Evolutionary conservation across 768 basidiomycete species (phyloP).

Genomic region (Lactarius deliciosus): DNA sequence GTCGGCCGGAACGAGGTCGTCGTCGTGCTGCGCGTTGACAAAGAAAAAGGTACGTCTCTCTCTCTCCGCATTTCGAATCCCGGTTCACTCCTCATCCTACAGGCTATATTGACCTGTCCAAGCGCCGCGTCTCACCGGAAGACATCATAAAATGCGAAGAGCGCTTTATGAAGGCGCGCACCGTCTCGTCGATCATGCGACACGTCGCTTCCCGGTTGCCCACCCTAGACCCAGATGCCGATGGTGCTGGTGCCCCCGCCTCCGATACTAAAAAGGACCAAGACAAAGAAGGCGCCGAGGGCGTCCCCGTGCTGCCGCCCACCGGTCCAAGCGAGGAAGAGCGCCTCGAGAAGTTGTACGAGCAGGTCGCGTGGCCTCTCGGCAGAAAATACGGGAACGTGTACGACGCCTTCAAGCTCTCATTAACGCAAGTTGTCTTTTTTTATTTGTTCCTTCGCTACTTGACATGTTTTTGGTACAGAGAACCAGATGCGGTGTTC

Average conservation of each 20-base stretch:
- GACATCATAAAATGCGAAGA: conserved; percentile 99
- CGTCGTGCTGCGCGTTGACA: conserved; percentile 96
- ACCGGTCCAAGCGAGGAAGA: conserved; percentile 65
- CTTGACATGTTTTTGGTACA: conserved; percentile 32
- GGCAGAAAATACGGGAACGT: conserved; percentile 91
- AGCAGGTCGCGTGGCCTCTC: conserved; percentile 90
- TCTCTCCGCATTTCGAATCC: background rate
- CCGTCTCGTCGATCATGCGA: conserved; percentile 89
- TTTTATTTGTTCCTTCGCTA: background rate
- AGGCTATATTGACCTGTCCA: conserved; percentile 99
- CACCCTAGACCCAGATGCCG: conserved; percentile 37
- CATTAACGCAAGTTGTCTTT: conserved; percentile 71
- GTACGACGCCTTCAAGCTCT: conserved; percentile 96
- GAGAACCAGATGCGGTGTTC: conserved; percentile 82
- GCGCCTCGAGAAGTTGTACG: conserved; percentile 82
- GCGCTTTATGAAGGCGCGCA: conserved; percentile 96
- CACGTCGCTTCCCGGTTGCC: conserved; percentile 87
- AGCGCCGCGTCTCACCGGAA: conserved; percentile 95
- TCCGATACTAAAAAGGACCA: conserved; percentile 46
- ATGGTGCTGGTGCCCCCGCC: conserved; percentile 23
- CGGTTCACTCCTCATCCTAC: background rate
- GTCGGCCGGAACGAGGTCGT: conserved; percentile 98
- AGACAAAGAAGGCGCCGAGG: conserved; percentile 42
- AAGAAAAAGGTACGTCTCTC: conserved; percentile 79
- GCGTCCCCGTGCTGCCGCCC: conserved; percentile 36